A percentile compares a stretch with the other conserved stretches of the same genome.
Evolutionary conservation across 306 rosid genomes (phyloP).

Genomic region (Prunus mira): DNA sequence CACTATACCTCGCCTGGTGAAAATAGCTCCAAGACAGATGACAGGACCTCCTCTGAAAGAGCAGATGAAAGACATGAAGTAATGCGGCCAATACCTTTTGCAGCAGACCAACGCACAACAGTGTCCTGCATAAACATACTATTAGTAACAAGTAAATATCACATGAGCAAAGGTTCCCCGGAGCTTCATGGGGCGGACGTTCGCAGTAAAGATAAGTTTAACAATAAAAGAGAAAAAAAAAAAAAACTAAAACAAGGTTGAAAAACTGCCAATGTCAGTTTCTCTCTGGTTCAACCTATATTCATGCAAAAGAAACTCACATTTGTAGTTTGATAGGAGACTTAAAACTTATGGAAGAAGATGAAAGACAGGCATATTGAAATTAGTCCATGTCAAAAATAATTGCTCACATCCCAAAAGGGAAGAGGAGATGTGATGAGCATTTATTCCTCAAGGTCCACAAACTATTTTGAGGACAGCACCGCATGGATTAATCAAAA

Average conservation of each 20-base stretch:
- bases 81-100: conserved; percentile 90
- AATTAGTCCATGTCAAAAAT: not conserved
- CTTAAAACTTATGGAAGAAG: not conserved
- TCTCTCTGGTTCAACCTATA: not conserved
- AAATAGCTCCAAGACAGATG: conserved; percentile 85
- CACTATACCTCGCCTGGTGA: conserved; percentile 83
- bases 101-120: conserved; percentile 98
- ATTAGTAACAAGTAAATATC: conserved; percentile 23
- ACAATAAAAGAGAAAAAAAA: not conserved
- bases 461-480: not conserved
- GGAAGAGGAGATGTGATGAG: not conserved
- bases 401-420: not conserved
- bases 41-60: conserved; percentile 84
- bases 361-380: not conserved
- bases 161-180: not conserved
- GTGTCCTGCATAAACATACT: conserved; percentile 61
- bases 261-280: not conserved
- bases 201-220: not conserved
- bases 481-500: not conserved
- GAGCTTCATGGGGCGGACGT: no score
- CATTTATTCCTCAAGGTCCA: not conserved
- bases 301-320: not conserved
- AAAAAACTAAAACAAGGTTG: not conserved
- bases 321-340: not conserved
- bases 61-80: conserved; percentile 77